Percentiles rank a stretch among this genome's conserved stretches.
Conservation (phyloP, 164 flowering plant genomes). For the Tinospora cordifolia region DNA sequence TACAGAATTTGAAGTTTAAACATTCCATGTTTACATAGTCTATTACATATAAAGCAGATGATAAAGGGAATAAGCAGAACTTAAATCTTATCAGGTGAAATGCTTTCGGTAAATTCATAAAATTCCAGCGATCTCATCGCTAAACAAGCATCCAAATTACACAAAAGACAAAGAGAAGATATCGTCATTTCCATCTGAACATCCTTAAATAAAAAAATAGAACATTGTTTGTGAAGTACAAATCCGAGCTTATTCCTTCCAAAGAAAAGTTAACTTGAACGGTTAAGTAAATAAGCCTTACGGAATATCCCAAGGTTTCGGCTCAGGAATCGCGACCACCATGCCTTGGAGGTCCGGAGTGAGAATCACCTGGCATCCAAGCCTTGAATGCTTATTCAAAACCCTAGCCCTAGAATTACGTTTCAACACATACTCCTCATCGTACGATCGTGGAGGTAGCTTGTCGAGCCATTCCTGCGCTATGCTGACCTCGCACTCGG, state of each 20-base stretch:
- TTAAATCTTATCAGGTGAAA: background rate
- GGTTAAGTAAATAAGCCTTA: constrained; percentile 20
- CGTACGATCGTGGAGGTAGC: constrained; percentile 70
- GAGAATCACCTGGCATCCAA: constrained; percentile 89
- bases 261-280: background rate
- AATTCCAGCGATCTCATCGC: background rate
- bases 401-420: constrained; percentile 50
- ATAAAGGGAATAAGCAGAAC: too few relatives aligned
- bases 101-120: background rate
- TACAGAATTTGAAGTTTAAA: too few relatives aligned
- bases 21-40: too few relatives aligned
- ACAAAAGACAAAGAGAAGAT: background rate
- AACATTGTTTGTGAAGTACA: background rate
- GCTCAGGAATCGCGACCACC: constrained; percentile 97
- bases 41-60: too few relatives aligned
- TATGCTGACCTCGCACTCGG: constrained; percentile 93
- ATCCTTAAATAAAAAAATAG: background rate
- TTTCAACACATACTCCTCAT: constrained; percentile 70
- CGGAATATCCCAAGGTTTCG: constrained; percentile 90
- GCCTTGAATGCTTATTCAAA: constrained; percentile 77
- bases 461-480: constrained; percentile 89
- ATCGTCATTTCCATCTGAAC: background rate
- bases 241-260: background rate
- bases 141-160: background rate
- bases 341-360: constrained; percentile 70